phyloP scores from a whole-genome alignment of 768 basidiomycete genomes.

The Phylloporus sp. region DNA sequence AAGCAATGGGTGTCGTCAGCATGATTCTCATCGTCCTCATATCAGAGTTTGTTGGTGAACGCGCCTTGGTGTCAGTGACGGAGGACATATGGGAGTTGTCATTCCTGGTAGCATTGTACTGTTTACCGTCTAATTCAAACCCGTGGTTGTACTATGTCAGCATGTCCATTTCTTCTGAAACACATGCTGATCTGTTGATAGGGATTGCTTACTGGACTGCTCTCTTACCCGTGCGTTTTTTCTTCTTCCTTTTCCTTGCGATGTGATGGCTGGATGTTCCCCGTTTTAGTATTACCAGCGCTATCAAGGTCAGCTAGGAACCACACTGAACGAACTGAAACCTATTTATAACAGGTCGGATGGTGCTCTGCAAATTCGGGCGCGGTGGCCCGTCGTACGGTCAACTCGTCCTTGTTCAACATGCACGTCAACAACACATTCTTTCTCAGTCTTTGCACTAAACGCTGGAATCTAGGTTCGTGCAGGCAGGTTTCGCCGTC shows the following conservation, averaged over 20 bases:
- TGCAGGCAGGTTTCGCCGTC: slow-evolving; percentile 41
- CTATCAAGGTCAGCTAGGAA: slow-evolving; percentile 38
- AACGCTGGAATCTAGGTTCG: slow-evolving; percentile 27
- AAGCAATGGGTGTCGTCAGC: slow-evolving; percentile 45
- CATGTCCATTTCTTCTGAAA: not conserved
- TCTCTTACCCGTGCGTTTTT: slow-evolving; percentile 40
- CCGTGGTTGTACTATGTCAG: slow-evolving; percentile 52
- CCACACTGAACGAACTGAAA: not conserved
- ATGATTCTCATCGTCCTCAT: slow-evolving; percentile 47
- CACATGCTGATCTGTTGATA: slow-evolving; percentile 10
- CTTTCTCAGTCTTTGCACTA: slow-evolving; percentile 38
- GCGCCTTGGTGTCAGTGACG: slow-evolving; percentile 49
- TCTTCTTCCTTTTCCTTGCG: not conserved
- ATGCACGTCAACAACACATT: too few relatives aligned
- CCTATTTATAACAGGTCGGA: slow-evolving; percentile 31
- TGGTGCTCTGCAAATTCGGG: slow-evolving; percentile 61
- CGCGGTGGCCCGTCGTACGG: too few relatives aligned
- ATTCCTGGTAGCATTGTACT: slow-evolving; percentile 53
- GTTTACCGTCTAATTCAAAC: slow-evolving; percentile 42
- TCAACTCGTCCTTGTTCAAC: too few relatives aligned
- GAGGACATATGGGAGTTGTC: slow-evolving; percentile 58
- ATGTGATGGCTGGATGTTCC: not conserved
- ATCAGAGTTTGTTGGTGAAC: slow-evolving; percentile 50
- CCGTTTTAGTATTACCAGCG: slow-evolving; percentile 39
- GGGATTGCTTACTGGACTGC: slow-evolving; percentile 40